Base-by-base conservation (phyloP, 2,329 filamentous ascomycete genomes). In the Scytalidium sp. region DNA sequence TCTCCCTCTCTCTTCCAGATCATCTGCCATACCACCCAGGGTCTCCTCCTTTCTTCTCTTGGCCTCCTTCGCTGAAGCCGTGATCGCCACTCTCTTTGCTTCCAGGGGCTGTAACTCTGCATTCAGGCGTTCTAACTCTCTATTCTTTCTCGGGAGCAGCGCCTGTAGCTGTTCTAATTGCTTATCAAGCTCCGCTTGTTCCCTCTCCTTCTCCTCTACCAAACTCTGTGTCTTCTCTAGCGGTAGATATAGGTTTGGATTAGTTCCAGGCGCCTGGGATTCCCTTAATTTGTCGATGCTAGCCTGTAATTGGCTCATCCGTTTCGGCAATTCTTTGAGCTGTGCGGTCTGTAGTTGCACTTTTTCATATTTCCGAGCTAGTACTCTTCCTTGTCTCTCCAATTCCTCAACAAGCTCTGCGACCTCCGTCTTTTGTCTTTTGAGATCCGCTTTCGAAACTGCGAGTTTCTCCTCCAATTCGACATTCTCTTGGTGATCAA, bases 401-500 rank as follows among this genome's bases (percentile, higher is more conserved):
- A 97, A 78, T 53, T 87, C 84, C 19, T 75, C 70, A 15, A 95
- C 83, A 74, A 93, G 81, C 39, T 81, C 77, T 10, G 83, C 81
- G 2, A 96, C 90, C 53, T 92, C 86, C 15, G 80, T 76, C 71
- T 97, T 97, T 61, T 88, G 84, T 40, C 81, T 79, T 66, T 94
- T 90, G 27, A 97, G 77, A 44, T 81, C 79, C 15, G 82, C 82
- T 67, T 97, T 97, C 50, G 83, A 75, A 11, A 81, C 80, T 3
- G 76, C 77, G 15, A 90, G 73, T 52, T 90, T 85, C 50, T 79
- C 75, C 64, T 94, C 90, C 20, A 96, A 71, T 50, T 85, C 84
- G 43, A 86, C 73, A 65, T 97, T 97, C 64, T 97, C 92, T 60
- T 85, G 80, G 41, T 85, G 82, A 39, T 86, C 86, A 50, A 96